Percentiles rank a stretch among this genome's conserved stretches.
These are phyloP conservation scores for Backusella luteola DNA, from an alignment of 192 early-diverging fungal genomes.

Conservation along the genomic window DNA sequence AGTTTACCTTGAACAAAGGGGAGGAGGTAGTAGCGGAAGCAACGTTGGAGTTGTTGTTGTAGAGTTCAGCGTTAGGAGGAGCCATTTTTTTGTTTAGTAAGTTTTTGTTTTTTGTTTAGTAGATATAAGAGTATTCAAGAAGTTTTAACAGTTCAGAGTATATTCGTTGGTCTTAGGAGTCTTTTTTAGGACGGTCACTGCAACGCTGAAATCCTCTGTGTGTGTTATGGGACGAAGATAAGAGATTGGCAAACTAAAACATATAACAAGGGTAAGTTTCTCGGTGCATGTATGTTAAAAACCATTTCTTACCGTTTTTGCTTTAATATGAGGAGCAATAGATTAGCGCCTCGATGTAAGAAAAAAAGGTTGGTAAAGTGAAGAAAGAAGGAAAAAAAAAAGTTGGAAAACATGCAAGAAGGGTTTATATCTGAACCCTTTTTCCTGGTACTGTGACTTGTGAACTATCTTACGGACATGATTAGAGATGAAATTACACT, in stretches of 20 bases:
- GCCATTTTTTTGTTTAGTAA: conserved; percentile 18
- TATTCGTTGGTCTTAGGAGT: conserved; percentile 8
- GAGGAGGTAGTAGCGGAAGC: conserved; percentile 29
- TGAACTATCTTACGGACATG: background rate
- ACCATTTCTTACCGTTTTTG: conserved; percentile 26
- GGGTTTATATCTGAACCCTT: background rate
- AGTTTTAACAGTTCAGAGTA: conserved; percentile 6
- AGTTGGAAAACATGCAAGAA: background rate
- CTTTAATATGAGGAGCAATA: background rate
- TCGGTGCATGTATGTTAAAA: background rate
- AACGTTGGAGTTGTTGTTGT: conserved; percentile 42
- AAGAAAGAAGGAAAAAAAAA: background rate
- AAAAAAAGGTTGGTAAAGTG: background rate
- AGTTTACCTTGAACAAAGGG: conserved; percentile 79
- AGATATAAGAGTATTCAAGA: conserved; percentile 18
- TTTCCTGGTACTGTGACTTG: background rate
- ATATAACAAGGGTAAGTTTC: conserved; percentile 14
- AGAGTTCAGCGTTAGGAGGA: conserved; percentile 28
- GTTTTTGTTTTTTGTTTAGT: background rate
- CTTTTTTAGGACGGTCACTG: conserved; percentile 41
- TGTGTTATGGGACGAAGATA: conserved; percentile 48
- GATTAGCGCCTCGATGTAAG: conserved; percentile 1
- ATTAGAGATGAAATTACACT: background rate
- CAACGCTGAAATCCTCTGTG: conserved; percentile 41
- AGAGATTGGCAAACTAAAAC: conserved; percentile 43